These are phyloP conservation scores for Apiospora rasikravindrae DNA, from an alignment of 2,329 filamentous ascomycete species.

Conservation along the genomic window DNA sequence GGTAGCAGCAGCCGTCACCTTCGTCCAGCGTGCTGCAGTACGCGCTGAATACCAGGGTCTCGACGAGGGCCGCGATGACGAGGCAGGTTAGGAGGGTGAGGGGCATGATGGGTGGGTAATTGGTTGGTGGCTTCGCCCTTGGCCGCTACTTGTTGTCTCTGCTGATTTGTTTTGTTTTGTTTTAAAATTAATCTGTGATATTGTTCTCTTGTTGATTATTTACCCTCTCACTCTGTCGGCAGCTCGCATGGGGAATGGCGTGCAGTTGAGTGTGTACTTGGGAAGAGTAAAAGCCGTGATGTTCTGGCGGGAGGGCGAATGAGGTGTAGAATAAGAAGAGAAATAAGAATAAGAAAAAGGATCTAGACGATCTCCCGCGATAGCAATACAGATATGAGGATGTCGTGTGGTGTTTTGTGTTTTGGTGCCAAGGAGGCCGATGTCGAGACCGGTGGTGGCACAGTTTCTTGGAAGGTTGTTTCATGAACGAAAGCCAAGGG, in stretches of 20 bases:
- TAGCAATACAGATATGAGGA: not conserved
- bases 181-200: not conserved
- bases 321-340: not conserved
- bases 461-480: not conserved
- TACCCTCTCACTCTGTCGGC: too few species aligned
- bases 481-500: not conserved
- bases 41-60: not conserved
- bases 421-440: not conserved
- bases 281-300: too few species aligned
- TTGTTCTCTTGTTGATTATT: too few species aligned
- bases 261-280: too few species aligned
- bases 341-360: not conserved
- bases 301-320: not conserved
- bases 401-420: not conserved
- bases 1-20: slow-evolving; percentile 2
- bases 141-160: not conserved
- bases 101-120: not conserved
- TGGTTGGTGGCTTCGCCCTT: not conserved
- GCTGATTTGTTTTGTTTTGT: not conserved
- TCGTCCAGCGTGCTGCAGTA: slow-evolving; percentile 12
- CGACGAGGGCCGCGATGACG: not conserved
- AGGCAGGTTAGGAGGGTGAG: not conserved
- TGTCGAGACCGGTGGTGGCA: too few species aligned
- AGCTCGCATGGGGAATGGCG: too few species aligned
- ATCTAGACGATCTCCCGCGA: not conserved